Conservation (phyloP, 2,329 filamentous ascomycete genomes). For the Colletotrichum echinochloae region DNA sequence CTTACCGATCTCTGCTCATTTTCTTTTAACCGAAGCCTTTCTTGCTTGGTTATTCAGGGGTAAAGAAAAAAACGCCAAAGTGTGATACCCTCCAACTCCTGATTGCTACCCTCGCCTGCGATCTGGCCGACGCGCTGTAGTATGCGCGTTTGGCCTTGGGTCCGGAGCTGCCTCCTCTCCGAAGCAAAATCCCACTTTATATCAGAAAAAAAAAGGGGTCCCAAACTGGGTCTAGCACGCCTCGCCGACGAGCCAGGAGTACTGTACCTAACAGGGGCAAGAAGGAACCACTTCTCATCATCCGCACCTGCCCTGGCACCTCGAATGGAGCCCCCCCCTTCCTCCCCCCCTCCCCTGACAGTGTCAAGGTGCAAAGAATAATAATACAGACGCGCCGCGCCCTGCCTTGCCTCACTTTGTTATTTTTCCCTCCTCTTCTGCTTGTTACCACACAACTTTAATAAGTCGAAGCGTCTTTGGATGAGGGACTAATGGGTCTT, state of each 20-base stretch:
- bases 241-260: constrained; percentile 54
- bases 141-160: constrained; percentile 25
- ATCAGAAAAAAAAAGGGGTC: constrained; percentile 40
- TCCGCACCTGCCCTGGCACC: constrained; percentile 48
- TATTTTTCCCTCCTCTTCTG: constrained; percentile 52
- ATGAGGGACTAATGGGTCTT: constrained; percentile 67
- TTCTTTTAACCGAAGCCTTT: constrained; percentile 38
- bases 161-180: constrained; percentile 26
- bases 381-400: constrained; percentile 61
- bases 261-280: constrained; percentile 38
- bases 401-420: constrained; percentile 51
- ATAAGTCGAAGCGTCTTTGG: constrained; percentile 49
- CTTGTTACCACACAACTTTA: constrained; percentile 39
- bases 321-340: neutral
- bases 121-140: constrained; percentile 41
- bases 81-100: constrained; percentile 26
- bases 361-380: constrained; percentile 59
- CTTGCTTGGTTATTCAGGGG: constrained; percentile 52
- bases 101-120: constrained; percentile 35
- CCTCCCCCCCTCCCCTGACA: constrained; percentile 58
- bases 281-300: constrained; percentile 20
- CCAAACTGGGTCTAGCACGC: constrained; percentile 59
- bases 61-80: constrained; percentile 38
- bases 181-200: constrained; percentile 39
- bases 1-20: neutral